These are phyloP conservation scores for Cystobasidiaceae sp. DNA, from an alignment of 1,284 basidiomycete species.

Conservation along the genomic window DNA sequence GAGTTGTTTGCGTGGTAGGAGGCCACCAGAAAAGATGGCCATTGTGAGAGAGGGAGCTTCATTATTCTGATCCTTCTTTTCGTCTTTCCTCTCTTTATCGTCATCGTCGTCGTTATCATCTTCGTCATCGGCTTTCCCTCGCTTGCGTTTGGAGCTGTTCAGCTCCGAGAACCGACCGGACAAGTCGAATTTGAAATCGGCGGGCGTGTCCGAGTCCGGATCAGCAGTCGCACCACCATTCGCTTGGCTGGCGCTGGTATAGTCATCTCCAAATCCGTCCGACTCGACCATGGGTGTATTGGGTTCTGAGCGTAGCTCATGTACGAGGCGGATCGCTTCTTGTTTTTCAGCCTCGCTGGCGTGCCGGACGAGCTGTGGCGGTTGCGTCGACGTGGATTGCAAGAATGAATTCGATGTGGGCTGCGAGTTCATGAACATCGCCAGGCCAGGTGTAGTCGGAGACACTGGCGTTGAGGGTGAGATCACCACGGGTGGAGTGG, in stretches of 20 bases:
- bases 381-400: not conserved
- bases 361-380: not conserved
- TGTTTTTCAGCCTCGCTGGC: conserved; percentile 22
- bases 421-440: not conserved
- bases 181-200: conserved; percentile 20
- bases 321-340: conserved; percentile 15
- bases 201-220: not conserved
- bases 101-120: conserved; percentile 9
- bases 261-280: not conserved
- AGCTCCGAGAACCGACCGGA: conserved; percentile 3
- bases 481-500: conserved; percentile 16
- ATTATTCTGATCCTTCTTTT: conserved; percentile 16
- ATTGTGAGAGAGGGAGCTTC: conserved; percentile 59
- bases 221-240: not conserved
- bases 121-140: conserved; percentile 10
- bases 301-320: conserved; percentile 20
- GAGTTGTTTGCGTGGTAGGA: conserved; percentile 57
- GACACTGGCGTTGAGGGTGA: conserved; percentile 14
- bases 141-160: conserved; percentile 21
- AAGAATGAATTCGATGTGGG: not conserved
- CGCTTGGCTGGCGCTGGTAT: not conserved
- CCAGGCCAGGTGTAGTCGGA: not conserved
- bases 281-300: conserved; percentile 10
- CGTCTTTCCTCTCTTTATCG: not conserved
- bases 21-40: conserved; percentile 67